phyloP scores from a whole-genome alignment of 805 yeast species.

The Saturnispora bothae region DNA sequence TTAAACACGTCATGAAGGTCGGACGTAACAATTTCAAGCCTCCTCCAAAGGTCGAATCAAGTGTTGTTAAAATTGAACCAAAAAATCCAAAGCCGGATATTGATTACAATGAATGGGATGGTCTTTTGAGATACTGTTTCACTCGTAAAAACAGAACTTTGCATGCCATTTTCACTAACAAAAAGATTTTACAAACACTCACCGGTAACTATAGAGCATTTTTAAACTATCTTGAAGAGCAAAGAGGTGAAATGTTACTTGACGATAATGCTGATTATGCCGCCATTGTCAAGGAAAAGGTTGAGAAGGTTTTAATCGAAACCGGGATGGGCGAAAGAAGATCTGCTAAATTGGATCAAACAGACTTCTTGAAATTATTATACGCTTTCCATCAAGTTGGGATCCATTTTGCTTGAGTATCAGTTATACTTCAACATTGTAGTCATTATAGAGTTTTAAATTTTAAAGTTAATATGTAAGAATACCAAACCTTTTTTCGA shows the following conservation, averaged over 20 bases:
- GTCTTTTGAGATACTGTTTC: conserved; percentile 80
- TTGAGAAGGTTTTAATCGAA: conserved; percentile 62
- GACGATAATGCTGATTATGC: conserved; percentile 31
- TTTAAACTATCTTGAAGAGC: conserved; percentile 39
- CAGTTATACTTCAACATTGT: no score
- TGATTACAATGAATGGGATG: conserved; percentile 96
- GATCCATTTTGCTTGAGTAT: conserved; percentile 72
- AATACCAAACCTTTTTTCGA: no score
- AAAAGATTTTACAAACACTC: conserved; percentile 66
- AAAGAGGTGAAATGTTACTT: conserved; percentile 38
- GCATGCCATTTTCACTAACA: conserved; percentile 83
- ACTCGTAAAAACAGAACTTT: conserved; percentile 90
- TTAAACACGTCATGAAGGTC: conserved; percentile 96
- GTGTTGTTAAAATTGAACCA: conserved; percentile 88
- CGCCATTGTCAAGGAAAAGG: conserved; percentile 52
- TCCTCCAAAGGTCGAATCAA: conserved; percentile 96
- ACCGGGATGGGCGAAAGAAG: conserved; percentile 80
- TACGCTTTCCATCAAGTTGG: conserved; percentile 97
- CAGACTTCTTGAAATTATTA: conserved; percentile 76
- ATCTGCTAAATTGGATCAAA: conserved; percentile 90
- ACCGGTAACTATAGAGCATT: conserved; percentile 82
- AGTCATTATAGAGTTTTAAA: background rate
- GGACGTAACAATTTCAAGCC: conserved; percentile 95
- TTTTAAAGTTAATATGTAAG: no score
- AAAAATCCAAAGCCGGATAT: conserved; percentile 90